These are phyloP conservation scores for Aspergillus sergii DNA, from an alignment of 2,329 filamentous ascomycete genomes.

Conservation along the genomic window DNA sequence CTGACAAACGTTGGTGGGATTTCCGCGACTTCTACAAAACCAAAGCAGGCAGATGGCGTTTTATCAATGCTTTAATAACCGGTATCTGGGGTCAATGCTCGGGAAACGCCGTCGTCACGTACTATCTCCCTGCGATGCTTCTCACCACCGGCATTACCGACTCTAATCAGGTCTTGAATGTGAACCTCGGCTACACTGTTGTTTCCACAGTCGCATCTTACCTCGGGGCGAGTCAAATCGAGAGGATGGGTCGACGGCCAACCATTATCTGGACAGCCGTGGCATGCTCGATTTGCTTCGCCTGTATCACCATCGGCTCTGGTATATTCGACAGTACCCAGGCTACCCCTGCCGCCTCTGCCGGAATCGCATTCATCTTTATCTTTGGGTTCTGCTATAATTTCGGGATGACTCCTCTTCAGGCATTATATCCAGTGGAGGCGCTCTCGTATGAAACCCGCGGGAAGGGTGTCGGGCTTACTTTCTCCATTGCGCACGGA, in stretches of 20 bases:
- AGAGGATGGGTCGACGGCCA: conserved; percentile 61
- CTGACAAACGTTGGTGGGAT: conserved; percentile 34
- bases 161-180: conserved; percentile 55
- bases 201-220: conserved; percentile 59
- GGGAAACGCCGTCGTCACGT: conserved; percentile 46
- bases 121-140: conserved; percentile 58
- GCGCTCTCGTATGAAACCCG: conserved; percentile 57
- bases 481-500: conserved; percentile 47
- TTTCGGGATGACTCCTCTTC: conserved; percentile 50
- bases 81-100: conserved; percentile 14
- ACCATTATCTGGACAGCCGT: conserved; percentile 53
- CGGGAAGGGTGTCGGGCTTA: conserved; percentile 60
- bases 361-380: conserved; percentile 45
- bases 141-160: conserved; percentile 54
- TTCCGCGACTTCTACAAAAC: conserved; percentile 6
- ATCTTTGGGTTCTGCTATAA: conserved; percentile 61
- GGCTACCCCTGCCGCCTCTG: conserved; percentile 33
- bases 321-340: conserved; percentile 17
- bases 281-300: conserved; percentile 45
- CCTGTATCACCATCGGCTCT: conserved; percentile 45
- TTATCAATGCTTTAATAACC: conserved; percentile 11
- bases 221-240: conserved; percentile 59
- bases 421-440: conserved; percentile 57
- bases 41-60: conserved; percentile 10
- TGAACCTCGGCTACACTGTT: conserved; percentile 56